Evolutionary conservation across 352 stramenopile species (phyloP).

Genomic region (Pythium aquatile): DNA sequence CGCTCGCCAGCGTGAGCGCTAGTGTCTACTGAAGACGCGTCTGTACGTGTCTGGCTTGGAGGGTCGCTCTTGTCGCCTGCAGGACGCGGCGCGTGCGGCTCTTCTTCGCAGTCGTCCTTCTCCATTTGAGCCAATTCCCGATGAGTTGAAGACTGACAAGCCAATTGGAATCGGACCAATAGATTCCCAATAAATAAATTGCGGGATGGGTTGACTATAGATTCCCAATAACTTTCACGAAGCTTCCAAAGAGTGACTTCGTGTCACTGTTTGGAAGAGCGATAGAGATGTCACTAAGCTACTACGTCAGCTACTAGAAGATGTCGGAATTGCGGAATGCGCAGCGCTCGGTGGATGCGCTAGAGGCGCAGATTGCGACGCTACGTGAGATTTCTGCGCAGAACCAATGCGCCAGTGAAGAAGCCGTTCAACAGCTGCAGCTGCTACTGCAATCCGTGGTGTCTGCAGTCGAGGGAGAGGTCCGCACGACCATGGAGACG

Average conservation of each 20-base stretch:
- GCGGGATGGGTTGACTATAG: not conserved
- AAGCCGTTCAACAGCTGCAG: conserved; percentile 8
- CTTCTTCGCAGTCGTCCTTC: not conserved
- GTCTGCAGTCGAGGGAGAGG: conserved; percentile 32
- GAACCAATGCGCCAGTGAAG: not conserved
- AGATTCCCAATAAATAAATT: not conserved
- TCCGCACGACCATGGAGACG: conserved; percentile 41
- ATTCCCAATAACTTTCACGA: not conserved
- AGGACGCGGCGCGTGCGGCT: not conserved
- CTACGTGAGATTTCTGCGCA: conserved; percentile 25
- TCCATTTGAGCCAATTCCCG: not conserved
- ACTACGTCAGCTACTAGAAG: not conserved
- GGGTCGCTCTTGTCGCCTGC: not conserved
- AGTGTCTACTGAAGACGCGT: not conserved
- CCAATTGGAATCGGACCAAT: not conserved
- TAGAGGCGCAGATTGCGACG: conserved; percentile 37
- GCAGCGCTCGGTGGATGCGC: conserved; percentile 34
- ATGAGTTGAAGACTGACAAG: conserved; percentile 1
- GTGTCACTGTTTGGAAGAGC: not conserved
- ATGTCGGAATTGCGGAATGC: conserved; percentile 66
- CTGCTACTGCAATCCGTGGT: conserved; percentile 11
- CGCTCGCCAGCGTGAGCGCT: not conserved
- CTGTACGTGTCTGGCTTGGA: not conserved
- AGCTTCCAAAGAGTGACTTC: too few species aligned
- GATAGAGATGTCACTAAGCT: conserved; percentile 10